Evolutionary conservation across 192 early-diverging fungal species (phyloP).

Genomic region (Umbelopsis isabellina): DNA sequence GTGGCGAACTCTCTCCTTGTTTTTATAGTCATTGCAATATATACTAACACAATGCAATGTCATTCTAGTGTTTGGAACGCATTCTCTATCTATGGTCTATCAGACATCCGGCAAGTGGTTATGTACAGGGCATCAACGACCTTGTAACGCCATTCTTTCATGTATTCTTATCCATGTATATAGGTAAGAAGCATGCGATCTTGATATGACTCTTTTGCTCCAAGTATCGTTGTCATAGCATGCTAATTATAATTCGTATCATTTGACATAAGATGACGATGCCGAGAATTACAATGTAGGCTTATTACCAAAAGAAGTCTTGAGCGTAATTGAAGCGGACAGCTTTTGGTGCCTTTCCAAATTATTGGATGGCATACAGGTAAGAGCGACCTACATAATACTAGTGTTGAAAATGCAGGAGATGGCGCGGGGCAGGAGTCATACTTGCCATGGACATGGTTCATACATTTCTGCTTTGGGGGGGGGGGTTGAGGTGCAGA

Average conservation of each 20-base stretch:
- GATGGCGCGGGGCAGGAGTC: conserved; percentile 22
- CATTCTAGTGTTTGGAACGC: conserved; percentile 77
- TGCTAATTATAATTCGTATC: not conserved
- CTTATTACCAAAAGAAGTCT: conserved; percentile 48
- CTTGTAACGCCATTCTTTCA: conserved; percentile 94
- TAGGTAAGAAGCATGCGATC: conserved; percentile 49
- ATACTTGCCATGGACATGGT: not conserved
- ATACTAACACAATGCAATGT: not conserved
- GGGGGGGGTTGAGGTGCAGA: not conserved
- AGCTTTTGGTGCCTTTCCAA: conserved; percentile 97
- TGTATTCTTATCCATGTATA: conserved; percentile 81
- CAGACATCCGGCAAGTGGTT: conserved; percentile 97
- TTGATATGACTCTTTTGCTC: not conserved
- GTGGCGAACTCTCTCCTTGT: conserved; percentile 37
- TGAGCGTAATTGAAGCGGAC: conserved; percentile 89
- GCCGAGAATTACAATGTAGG: conserved; percentile 58
- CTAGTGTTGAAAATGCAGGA: conserved; percentile 11
- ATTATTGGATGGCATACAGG: conserved; percentile 95
- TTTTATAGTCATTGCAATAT: not conserved
- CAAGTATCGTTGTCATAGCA: not conserved
- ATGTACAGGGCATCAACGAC: conserved; percentile 99
- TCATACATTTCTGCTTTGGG: not conserved
- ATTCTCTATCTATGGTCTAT: conserved; percentile 98
- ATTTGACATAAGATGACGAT: conserved; percentile 48
- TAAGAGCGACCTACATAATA: conserved; percentile 20